Conservation (phyloP, 306 rosid genomes). For the Oxytropis ochrocephala region DNA sequence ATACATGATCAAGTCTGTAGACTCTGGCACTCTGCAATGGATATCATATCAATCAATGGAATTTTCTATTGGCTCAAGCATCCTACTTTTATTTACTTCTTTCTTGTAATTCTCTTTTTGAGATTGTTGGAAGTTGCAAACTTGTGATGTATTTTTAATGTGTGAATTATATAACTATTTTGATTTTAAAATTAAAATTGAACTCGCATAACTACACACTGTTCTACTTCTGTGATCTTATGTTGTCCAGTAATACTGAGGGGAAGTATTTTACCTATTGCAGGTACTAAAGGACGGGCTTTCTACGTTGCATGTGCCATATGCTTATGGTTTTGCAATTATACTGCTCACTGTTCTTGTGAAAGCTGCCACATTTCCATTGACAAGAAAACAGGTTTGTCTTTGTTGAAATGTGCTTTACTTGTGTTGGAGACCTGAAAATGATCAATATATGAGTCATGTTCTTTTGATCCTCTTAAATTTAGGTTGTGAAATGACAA, state of each 20-base stretch:
- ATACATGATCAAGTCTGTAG: background rate
- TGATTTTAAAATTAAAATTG: background rate
- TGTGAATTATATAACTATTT: conserved; percentile 1
- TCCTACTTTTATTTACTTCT: background rate
- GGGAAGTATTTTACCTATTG: background rate
- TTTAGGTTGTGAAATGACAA: conserved; percentile 5
- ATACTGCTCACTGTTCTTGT: conserved; percentile 80
- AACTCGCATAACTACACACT: background rate
- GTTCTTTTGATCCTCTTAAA: conserved; percentile 3
- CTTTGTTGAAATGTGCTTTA: background rate
- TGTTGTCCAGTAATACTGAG: background rate
- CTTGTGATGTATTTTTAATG: background rate
- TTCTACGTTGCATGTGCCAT: conserved; percentile 72
- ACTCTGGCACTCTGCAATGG: background rate
- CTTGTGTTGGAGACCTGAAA: conserved; percentile 5
- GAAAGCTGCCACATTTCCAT: conserved; percentile 80
- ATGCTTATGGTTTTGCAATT: conserved; percentile 94
- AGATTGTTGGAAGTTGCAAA: background rate
- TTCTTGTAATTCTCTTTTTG: background rate
- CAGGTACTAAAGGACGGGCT: conserved; percentile 89
- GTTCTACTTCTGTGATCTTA: background rate
- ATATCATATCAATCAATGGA: background rate
- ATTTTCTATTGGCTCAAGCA: background rate
- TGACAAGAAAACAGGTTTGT: conserved; percentile 81
- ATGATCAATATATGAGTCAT: background rate